Conservation (phyloP, 2,329 filamentous ascomycete genomes). For the Pestalotiopsis sp. region DNA sequence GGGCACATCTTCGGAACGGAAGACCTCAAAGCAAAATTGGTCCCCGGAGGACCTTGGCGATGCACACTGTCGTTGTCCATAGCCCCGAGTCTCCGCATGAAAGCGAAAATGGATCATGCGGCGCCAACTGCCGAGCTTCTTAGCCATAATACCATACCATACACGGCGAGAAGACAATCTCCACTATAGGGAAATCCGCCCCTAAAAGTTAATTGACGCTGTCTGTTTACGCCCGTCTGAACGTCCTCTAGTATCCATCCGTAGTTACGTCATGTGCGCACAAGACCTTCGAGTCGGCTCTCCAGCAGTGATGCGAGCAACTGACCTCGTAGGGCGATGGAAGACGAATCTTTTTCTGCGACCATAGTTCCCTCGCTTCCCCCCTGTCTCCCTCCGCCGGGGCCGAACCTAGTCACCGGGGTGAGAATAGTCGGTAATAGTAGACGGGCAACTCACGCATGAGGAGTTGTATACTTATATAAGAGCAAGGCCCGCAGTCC, state of each 20-base stretch:
- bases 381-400: background rate
- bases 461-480: background rate
- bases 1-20: background rate
- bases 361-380: background rate
- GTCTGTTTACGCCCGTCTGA: background rate
- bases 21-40: background rate
- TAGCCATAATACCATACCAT: background rate
- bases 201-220: background rate
- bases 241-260: background rate
- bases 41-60: background rate
- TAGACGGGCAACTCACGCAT: background rate
- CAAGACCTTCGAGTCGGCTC: background rate
- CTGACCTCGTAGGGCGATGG: background rate
- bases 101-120: background rate
- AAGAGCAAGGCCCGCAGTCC: background rate
- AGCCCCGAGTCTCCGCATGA: background rate
- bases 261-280: background rate
- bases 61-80: background rate
- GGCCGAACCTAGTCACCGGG: background rate
- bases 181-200: background rate
- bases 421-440: background rate
- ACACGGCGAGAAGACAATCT: background rate
- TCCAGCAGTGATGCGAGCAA: background rate
- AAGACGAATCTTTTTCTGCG: background rate
- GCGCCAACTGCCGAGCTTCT: background rate